phyloP scores from a whole-genome alignment of 768 basidiomycete genomes.

The Tulasnella sp. region DNA sequence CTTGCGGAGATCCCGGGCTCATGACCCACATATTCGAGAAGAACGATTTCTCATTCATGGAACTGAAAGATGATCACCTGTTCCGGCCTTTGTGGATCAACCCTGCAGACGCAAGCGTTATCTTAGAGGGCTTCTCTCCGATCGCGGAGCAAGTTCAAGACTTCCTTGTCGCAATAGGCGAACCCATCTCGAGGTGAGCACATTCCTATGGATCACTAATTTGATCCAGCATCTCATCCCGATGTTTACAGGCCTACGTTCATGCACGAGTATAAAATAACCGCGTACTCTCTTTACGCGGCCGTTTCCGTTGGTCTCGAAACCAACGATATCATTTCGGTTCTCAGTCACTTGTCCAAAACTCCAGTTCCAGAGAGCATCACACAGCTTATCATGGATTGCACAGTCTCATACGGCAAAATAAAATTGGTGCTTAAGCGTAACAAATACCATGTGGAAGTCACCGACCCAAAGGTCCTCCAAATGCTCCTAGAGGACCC shows the following conservation, averaged over 20 bases:
- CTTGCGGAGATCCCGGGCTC: slow-evolving; percentile 10
- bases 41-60: slow-evolving; percentile 84
- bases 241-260: slow-evolving; percentile 74
- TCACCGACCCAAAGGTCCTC: slow-evolving; percentile 90
- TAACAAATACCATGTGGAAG: slow-evolving; percentile 97
- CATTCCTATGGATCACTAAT: slow-evolving; percentile 36
- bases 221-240: neutral
- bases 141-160: slow-evolving; percentile 99
- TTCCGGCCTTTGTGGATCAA: slow-evolving; percentile 96
- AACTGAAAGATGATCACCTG: slow-evolving; percentile 87
- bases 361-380: slow-evolving; percentile 92
- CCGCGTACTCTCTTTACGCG: slow-evolving; percentile 96
- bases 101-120: slow-evolving; percentile 89
- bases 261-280: slow-evolving; percentile 99
- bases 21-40: slow-evolving; percentile 54
- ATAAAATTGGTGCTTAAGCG: slow-evolving; percentile 97
- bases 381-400: slow-evolving; percentile 82
- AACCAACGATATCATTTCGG: slow-evolving; percentile 98
- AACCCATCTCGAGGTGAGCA: slow-evolving; percentile 94
- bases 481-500: slow-evolving; percentile 85
- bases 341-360: slow-evolving; percentile 83
- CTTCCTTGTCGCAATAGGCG: slow-evolving; percentile 95
- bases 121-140: slow-evolving; percentile 96
- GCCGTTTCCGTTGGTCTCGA: slow-evolving; percentile 98
- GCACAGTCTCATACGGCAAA: slow-evolving; percentile 96